Evolutionary conservation across 305 asterid genomes (phyloP).

Genomic region (Fraxinus floribunda): DNA sequence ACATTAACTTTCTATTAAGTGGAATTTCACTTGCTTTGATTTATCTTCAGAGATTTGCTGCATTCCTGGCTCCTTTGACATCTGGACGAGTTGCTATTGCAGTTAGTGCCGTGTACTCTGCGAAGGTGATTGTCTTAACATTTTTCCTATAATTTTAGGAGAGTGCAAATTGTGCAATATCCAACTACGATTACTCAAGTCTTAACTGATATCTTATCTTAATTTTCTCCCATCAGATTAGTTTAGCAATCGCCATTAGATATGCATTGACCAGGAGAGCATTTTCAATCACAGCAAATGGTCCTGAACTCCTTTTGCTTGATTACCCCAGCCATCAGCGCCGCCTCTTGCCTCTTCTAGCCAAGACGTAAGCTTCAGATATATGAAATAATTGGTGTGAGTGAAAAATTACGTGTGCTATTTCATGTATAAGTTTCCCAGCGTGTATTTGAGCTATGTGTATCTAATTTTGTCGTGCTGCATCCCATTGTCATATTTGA

Average conservation of each 20-base stretch:
- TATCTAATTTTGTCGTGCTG: background rate
- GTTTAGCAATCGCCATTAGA: conserved; percentile 81
- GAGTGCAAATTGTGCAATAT: background rate
- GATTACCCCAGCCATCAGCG: conserved; percentile 98
- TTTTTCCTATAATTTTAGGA: background rate
- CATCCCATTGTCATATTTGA: background rate
- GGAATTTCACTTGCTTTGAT: conserved; percentile 16
- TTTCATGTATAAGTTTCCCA: background rate
- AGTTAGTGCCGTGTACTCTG: conserved; percentile 59
- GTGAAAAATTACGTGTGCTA: background rate
- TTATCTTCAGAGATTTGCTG: conserved; percentile 79
- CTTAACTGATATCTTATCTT: conserved; percentile 13
- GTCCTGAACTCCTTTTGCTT: conserved; percentile 81
- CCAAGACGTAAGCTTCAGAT: conserved; percentile 64
- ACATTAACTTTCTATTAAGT: background rate
- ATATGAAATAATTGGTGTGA: background rate
- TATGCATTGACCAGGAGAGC: conserved; percentile 91
- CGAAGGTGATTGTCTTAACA: conserved; percentile 55
- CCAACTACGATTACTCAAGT: background rate
- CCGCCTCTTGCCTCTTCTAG: conserved; percentile 91
- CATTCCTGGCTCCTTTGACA: conserved; percentile 95
- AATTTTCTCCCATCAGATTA: conserved; percentile 46
- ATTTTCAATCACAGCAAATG: conserved; percentile 62
- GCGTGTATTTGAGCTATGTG: background rate
- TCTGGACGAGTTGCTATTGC: conserved; percentile 95